Percentiles rank a stretch among this genome's conserved stretches.
Evolutionary conservation across 495 filamentous ascomycete species (phyloP).

Genomic region (Xylaria flabelliformis): DNA sequence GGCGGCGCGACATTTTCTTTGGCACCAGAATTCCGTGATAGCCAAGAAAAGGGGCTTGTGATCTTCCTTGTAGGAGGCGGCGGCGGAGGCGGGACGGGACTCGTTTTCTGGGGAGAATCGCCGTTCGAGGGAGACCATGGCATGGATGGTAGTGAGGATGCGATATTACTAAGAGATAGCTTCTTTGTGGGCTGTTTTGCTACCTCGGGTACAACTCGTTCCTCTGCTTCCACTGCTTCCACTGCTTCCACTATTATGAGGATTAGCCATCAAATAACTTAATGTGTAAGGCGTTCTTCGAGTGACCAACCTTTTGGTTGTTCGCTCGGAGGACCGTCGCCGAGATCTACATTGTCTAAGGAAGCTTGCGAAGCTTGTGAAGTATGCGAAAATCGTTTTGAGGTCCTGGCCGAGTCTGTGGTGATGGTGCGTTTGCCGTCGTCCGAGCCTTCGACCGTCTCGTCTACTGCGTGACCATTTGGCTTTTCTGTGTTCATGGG

Average conservation of each 20-base stretch:
- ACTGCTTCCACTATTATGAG: slow-evolving; percentile 5
- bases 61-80: slow-evolving; percentile 65
- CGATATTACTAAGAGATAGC: slow-evolving; percentile 55
- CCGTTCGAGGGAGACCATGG: slow-evolving; percentile 56
- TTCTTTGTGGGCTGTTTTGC: slow-evolving; percentile 45
- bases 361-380: slow-evolving; percentile 69
- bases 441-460: slow-evolving; percentile 24
- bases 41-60: slow-evolving; percentile 83
- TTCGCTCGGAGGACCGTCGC: slow-evolving; percentile 57
- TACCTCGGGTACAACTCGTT: slow-evolving; percentile 26
- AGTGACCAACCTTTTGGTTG: slow-evolving; percentile 37
- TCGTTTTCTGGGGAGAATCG: slow-evolving; percentile 47
- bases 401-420: slow-evolving; percentile 63
- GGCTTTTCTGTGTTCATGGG: slow-evolving; percentile 35
- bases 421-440: slow-evolving; percentile 41
- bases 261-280: slow-evolving; percentile 3
- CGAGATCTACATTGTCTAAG: slow-evolving; percentile 74
- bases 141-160: slow-evolving; percentile 58
- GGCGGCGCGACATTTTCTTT: slow-evolving; percentile 67
- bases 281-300: neutral
- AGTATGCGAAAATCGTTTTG: slow-evolving; percentile 65
- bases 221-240: slow-evolving; percentile 21
- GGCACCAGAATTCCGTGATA: slow-evolving; percentile 71
- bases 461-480: slow-evolving; percentile 34
- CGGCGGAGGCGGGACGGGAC: slow-evolving; percentile 48